Base-by-base conservation (phyloP, 371 early-diverging fungal genomes). In the Antonospora locustae region DNA sequence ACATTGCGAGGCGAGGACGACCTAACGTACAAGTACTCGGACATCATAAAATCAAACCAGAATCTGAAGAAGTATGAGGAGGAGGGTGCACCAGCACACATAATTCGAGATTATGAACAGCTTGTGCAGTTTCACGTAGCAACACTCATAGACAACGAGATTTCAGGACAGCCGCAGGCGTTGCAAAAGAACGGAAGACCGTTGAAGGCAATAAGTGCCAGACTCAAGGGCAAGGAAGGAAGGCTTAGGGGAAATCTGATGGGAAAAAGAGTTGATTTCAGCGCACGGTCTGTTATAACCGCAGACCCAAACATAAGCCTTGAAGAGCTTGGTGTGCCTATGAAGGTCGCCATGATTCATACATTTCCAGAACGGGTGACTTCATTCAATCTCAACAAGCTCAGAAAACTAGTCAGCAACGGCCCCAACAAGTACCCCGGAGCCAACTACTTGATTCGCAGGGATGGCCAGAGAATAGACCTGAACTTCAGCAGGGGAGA, bases 261-360 rank as follows among this genome's bases (percentile, higher is more conserved):
- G 99, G 99, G 99, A 46, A 98, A 98, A 74, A 86, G 99, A 77
- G 96, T 98, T 0, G 96, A 96, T 75, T 98, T 95, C 73, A 89
- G 90, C 39, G 95, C 99, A 3, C 84, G 99, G 71, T 91, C 93
- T 2, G 99, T 98, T 52, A 95, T 98, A 73, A 91, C 99, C 1
- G 92, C 94, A 55, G 99, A 98, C 73, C 91, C 95, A 34, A 93
- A 92, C 72, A 77, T 98, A 52, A 82, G 83, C 19, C 79, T 94
- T 43, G 91, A 92, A 71, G 86, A 98, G 77, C 93, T 98, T 41
- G 99, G 99, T 51, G 95, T 98, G 2, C 99, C 99, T 9, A 80
- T 86, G 48, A 82, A 83, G 66, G 90, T 98, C 72, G 99, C 99
- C 0, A 82, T 85, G 49, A 92, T 88, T 58, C 79, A 94, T 71